phyloP scores from a whole-genome alignment of 75 land plant genomes.

The Larix kaempferi region DNA sequence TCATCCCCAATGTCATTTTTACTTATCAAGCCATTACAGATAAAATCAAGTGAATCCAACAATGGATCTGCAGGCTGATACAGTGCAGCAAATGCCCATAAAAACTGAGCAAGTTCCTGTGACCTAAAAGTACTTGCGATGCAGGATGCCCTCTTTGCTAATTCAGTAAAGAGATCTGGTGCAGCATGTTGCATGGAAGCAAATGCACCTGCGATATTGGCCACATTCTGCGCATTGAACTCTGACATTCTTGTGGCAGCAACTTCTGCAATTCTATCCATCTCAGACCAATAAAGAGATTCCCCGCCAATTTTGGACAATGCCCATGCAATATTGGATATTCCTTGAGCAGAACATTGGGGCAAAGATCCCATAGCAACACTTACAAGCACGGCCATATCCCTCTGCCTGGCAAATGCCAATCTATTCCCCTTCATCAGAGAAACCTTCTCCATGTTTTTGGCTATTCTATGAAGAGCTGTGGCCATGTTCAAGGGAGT shows the following conservation, averaged over 20 bases:
- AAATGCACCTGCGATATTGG: constrained; percentile 94
- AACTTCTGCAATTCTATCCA: constrained; percentile 81
- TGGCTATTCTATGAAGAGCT: constrained; percentile 92
- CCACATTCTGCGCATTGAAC: constrained; percentile 90
- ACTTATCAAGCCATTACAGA: not conserved
- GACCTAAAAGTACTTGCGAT: constrained; percentile 48
- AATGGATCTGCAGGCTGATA: constrained; percentile 59
- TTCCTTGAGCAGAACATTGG: constrained; percentile 77
- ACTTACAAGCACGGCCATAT: constrained; percentile 80
- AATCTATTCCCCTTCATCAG: constrained; percentile 61
- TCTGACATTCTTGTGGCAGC: constrained; percentile 58
- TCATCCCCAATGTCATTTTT: not conserved
- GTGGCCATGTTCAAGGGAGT: constrained; percentile 85
- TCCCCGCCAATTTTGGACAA: constrained; percentile 92
- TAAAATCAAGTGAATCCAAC: constrained; percentile 58
- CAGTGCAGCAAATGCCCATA: constrained; percentile 90
- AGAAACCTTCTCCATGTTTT: constrained; percentile 85
- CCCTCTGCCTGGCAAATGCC: constrained; percentile 77
- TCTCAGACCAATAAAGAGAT: constrained; percentile 70
- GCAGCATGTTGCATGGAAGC: constrained; percentile 92
- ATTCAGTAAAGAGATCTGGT: constrained; percentile 52
- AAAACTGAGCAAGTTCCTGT: constrained; percentile 80
- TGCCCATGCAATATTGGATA: constrained; percentile 96
- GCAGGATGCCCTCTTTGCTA: constrained; percentile 53
- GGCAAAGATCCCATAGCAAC: constrained; percentile 79